A percentile compares a stretch with the other conserved stretches of the same genome.
These are phyloP conservation scores for Penicillium ucsense DNA, from an alignment of 495 filamentous ascomycete genomes.

Conservation along the genomic window DNA sequence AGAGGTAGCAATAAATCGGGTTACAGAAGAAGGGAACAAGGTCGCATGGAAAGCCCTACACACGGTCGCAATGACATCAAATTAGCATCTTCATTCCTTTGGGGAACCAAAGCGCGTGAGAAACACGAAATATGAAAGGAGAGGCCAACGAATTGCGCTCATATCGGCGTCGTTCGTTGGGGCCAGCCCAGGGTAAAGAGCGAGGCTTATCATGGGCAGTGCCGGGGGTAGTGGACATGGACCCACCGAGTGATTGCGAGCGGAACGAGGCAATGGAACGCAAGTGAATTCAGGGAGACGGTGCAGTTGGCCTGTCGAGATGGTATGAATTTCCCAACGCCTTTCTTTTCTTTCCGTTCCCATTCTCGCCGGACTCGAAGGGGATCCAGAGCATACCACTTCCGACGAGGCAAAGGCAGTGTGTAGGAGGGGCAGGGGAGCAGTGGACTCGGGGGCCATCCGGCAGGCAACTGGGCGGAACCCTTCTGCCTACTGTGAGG, in stretches of 20 bases:
- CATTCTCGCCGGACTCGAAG: no score
- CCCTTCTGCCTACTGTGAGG: not conserved
- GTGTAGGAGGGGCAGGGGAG: no score
- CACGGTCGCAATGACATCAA: conserved; percentile 16
- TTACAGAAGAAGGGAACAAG: conserved; percentile 5
- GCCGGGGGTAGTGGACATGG: conserved; percentile 5
- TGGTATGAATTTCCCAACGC: no score
- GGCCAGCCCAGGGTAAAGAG: conserved; percentile 14
- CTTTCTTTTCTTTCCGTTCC: no score
- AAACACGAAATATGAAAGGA: not conserved
- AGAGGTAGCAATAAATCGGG: not conserved
- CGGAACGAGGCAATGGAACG: conserved; percentile 9
- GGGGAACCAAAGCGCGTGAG: not conserved
- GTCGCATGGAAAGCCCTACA: conserved; percentile 16
- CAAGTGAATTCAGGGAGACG: not conserved
- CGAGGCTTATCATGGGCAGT: conserved; percentile 14
- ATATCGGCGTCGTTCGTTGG: conserved; percentile 2
- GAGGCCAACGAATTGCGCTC: conserved; percentile 3
- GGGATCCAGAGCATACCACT: no score
- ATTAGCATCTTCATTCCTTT: conserved; percentile 17
- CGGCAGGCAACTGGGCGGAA: conserved; percentile 8
- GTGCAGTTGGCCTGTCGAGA: no score
- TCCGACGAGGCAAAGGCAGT: no score
- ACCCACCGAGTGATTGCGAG: conserved; percentile 15
- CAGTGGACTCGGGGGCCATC: no score